phyloP scores from a whole-genome alignment of 208 protist species.

The Herpetomonas samuelpessoai region DNA sequence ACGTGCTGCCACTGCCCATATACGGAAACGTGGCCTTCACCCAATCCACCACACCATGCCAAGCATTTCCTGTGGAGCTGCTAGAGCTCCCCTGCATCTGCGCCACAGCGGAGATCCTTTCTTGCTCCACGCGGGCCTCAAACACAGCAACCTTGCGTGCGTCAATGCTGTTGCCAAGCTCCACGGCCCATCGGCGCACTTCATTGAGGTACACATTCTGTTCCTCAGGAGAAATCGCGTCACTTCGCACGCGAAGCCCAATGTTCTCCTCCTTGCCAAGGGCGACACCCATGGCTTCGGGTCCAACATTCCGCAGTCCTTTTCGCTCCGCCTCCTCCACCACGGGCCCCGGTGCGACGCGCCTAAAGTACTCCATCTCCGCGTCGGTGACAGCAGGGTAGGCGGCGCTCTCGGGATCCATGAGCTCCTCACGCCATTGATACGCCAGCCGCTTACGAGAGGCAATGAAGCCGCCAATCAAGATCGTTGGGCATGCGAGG shows the following conservation, averaged over 20 bases:
- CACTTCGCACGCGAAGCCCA: slow-evolving; percentile 38
- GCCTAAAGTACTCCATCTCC: slow-evolving; percentile 66
- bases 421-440: slow-evolving; percentile 85
- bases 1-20: neutral
- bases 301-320: neutral
- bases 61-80: neutral
- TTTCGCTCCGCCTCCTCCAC: slow-evolving; percentile 12
- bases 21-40: neutral
- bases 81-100: neutral
- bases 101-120: neutral
- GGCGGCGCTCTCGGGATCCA: slow-evolving; percentile 48
- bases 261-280: slow-evolving; percentile 58
- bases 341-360: slow-evolving; percentile 30
- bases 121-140: slow-evolving; percentile 8
- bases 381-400: slow-evolving; percentile 61
- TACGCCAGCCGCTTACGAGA: slow-evolving; percentile 79
- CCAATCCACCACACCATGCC: too few relatives aligned
- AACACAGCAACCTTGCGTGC: slow-evolving; percentile 36
- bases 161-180: slow-evolving; percentile 56
- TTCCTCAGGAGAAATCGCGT: slow-evolving; percentile 32
- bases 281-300: slow-evolving; percentile 16
- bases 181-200: slow-evolving; percentile 40
- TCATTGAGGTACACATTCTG: slow-evolving; percentile 59
- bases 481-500: slow-evolving; percentile 48
- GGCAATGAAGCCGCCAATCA: slow-evolving; percentile 63